Base-by-base conservation (phyloP, 768 basidiomycete species). In the Suillus fuscotomentosus region DNA sequence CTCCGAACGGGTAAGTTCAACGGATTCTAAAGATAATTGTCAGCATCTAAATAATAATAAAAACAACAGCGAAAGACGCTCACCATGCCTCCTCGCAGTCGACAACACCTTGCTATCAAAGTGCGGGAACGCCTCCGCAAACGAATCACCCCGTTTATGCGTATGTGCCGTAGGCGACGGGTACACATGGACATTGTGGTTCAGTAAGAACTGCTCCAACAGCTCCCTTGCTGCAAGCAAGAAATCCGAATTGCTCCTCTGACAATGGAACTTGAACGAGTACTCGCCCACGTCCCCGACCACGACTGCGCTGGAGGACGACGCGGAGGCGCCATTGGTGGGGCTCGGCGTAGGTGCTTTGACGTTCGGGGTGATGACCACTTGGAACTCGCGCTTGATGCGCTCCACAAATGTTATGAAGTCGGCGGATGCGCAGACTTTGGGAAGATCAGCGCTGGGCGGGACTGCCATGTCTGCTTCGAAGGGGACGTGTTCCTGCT, bases 211-310 rank as follows among this genome's bases (percentile, higher is more conserved):
- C 71, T 95, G 92, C 72, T 99, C 97, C 5, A 99, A 83, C 82
- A 93, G 89, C 78, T 99, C 97, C 67, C 93, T 83, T 10, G 94
- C 92, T 1, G 95, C 89, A 47, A 90, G 86, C 62, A 98, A 81
- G 78, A 94, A 95, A 75, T 98, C 97, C 70, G 91, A 93, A 72
- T 97, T 97, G 75, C 92, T 94, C 62, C 95, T 86, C 74, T 97
- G 96, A 77, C 97, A 96, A 41, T 91, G 86, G 82, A 97, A 97
- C 75, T 95, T 96, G 86, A 97, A 97, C 60, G 95, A 90, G 64
- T 89, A 90, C 70, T 96, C 95, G 61, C 83, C 80, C 61, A 71
- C 71, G 13, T 65, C 60, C 45, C 72, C 75, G 2, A 68, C 51
- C 14, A 64, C 31, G 41, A 71, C 69, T 36, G 66, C 65, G 3